These are phyloP conservation scores for Helicostylum pulchrum DNA, from an alignment of 192 early-diverging fungal genomes.

Conservation along the genomic window DNA sequence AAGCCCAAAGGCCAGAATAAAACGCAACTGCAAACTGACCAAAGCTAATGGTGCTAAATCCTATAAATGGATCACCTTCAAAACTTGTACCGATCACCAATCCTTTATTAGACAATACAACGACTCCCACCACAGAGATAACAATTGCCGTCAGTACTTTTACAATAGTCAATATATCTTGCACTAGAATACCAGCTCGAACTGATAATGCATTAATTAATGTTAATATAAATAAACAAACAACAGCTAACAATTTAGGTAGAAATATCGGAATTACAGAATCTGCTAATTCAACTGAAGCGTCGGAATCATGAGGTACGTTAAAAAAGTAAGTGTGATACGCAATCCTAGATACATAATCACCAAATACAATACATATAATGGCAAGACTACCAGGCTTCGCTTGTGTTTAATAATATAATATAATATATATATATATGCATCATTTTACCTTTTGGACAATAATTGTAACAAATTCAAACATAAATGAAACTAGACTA, in stretches of 20 bases:
- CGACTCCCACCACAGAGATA: constrained; percentile 65
- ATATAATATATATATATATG: not conserved
- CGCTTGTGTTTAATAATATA: not conserved
- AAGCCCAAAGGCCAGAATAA: constrained; percentile 68
- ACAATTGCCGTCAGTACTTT: constrained; percentile 67
- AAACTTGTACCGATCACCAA: constrained; percentile 47
- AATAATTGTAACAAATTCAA: constrained; percentile 62
- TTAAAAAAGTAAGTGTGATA: constrained; percentile 49
- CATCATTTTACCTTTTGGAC: constrained; percentile 52
- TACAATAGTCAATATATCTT: constrained; percentile 68
- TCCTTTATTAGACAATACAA: constrained; percentile 58
- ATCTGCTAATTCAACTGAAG: constrained; percentile 33
- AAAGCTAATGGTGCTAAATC: constrained; percentile 46
- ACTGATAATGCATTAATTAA: constrained; percentile 66
- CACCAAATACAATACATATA: constrained; percentile 71
- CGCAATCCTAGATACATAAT: constrained; percentile 72
- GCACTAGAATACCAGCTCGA: constrained; percentile 61
- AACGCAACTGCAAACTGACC: constrained; percentile 74
- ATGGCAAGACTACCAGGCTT: constrained; percentile 71
- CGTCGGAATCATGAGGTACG: constrained; percentile 40
- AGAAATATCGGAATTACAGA: constrained; percentile 40
- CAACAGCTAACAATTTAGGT: constrained; percentile 54
- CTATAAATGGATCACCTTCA: constrained; percentile 58
- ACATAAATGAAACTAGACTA: constrained; percentile 68
- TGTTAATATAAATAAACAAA: constrained; percentile 57